These are phyloP conservation scores for Acanthochlamys bracteata DNA, from an alignment of 106 monocot genomes.

Conservation along the genomic window DNA sequence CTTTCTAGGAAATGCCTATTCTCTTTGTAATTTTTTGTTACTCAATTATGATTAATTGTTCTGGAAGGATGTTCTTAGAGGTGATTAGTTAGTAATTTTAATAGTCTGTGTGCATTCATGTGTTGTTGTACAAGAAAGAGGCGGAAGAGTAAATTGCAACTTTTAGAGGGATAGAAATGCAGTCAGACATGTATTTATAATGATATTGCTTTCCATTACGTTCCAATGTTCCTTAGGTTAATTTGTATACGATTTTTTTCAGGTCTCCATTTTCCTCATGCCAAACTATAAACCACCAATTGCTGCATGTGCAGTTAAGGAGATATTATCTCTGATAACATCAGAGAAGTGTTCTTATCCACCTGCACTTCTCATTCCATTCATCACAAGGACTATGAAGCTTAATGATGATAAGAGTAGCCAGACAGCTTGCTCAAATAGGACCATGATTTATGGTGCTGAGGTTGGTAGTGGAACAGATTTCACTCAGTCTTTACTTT, in stretches of 20 bases:
- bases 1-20: too few relatives aligned
- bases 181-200: too few relatives aligned
- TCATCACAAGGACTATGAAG: conserved; percentile 23
- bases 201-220: background rate
- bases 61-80: too few relatives aligned
- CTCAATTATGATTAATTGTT: too few relatives aligned
- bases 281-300: conserved; percentile 54
- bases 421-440: conserved; percentile 4
- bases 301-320: conserved; percentile 59
- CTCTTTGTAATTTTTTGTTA: too few relatives aligned
- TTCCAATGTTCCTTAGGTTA: background rate
- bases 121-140: too few relatives aligned
- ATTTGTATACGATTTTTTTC: background rate
- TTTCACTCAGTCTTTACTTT: conserved; percentile 19
- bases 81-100: too few relatives aligned
- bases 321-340: conserved; percentile 30
- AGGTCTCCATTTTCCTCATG: conserved; percentile 50
- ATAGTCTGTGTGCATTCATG: too few relatives aligned
- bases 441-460: conserved; percentile 33
- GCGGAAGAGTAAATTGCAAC: too few relatives aligned
- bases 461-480: conserved; percentile 30
- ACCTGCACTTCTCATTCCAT: conserved; percentile 42
- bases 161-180: too few relatives aligned
- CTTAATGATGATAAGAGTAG: conserved; percentile 14
- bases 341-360: conserved; percentile 16